Base-by-base conservation (phyloP, 2,329 filamentous ascomycete species). In the Anisogramma anomala region DNA sequence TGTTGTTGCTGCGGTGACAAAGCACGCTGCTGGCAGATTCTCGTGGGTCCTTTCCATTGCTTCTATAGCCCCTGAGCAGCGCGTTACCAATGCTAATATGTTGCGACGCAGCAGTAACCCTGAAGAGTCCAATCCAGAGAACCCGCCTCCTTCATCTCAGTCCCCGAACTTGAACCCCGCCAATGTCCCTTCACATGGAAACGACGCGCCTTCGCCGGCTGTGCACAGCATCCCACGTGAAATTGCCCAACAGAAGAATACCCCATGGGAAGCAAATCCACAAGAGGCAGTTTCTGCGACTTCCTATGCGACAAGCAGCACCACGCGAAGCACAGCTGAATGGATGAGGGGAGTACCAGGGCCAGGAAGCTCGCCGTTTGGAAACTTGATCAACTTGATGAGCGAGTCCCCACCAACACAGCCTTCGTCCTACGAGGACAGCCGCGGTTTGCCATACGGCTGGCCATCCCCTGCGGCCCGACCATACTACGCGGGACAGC, bases 401-500 rank as follows among this genome's bases (percentile, higher is more conserved):
- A 67, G 67, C 40, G 69, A 72, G 48, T 72, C 69, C 17, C 69
- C 69, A 35, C 69, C 69, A 3, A 72, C 67, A 14, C 67, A 68
- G 34, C 68, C 68, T 13, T 71, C 68, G 15, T 71, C 68, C 2
- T 71, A 69, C 48, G 68, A 71, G 50, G 68, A 71, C 46, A 55
- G 63, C 5, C 51, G 61, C 39, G 63, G 63, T 26, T 53, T 65
- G 34, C 58, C 63, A 30, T 65, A 67, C 27, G 59, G 64, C 53
- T 69, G 61, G 65, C 64, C 64, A 49, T 69, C 54, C 46, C 58
- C 72, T 44, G 69, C 54, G 46, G 58, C 72, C 43, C 59, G 67
- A 19, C 60, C 63, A 10, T 64, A 62, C 45, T 60, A 64, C 54
- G 64, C 60, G 26, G 60, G 65, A 14, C 66, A 67, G 20, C 60